These are phyloP conservation scores for Uncinocarpus reesii DNA, from an alignment of 2,329 filamentous ascomycete species.

Conservation along the genomic window DNA sequence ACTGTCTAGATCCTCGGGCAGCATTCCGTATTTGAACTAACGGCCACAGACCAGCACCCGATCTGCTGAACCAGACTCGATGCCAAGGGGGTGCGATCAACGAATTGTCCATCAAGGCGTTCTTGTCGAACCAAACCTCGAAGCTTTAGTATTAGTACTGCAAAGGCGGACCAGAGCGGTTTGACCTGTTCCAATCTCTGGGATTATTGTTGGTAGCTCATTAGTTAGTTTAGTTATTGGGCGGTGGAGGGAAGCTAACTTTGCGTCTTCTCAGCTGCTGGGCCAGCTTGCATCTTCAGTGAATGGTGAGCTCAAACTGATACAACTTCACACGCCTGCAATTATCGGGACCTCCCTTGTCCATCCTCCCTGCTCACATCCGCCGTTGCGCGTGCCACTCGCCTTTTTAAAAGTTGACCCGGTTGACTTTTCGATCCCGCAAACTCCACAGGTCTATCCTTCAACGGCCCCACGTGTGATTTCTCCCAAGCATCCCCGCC, in stretches of 20 bases:
- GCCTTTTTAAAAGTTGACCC: background rate
- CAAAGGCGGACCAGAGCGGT: too few relatives aligned
- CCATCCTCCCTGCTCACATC: too few relatives aligned
- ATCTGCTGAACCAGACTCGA: background rate
- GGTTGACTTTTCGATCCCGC: background rate
- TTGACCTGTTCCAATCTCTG: too few relatives aligned
- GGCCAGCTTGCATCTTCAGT: too few relatives aligned
- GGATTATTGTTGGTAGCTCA: too few relatives aligned
- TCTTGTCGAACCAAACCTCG: background rate
- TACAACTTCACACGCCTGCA: background rate
- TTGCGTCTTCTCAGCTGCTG: background rate
- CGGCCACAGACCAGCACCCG: too few relatives aligned
- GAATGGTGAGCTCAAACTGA: background rate
- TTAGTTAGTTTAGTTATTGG: background rate
- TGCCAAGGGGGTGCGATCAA: slow-evolving; percentile 6
- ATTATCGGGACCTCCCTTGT: background rate
- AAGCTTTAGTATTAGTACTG: background rate
- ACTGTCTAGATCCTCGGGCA: background rate
- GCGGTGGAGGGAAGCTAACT: background rate
- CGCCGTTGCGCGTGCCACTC: too few relatives aligned
- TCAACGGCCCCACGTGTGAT: background rate
- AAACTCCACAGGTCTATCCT: background rate
- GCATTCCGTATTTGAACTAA: background rate
- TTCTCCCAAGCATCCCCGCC: background rate
- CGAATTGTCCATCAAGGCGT: background rate